Evolutionary conservation across 1,139 yeast species (phyloP).

Genomic region (Magnusiomyces tetraspermus): DNA sequence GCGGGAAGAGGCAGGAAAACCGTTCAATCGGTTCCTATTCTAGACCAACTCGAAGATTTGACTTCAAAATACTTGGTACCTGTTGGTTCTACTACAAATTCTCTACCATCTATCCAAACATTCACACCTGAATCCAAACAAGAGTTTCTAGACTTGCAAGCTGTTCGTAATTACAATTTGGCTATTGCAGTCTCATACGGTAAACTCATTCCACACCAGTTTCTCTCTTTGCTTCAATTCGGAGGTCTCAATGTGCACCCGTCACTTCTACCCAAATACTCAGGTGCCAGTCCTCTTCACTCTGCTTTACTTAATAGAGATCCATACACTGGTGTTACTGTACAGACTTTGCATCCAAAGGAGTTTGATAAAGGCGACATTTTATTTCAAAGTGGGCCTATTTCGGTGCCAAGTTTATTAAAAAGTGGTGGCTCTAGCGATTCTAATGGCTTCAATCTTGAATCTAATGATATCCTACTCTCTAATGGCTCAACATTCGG

Average conservation of each 20-base stretch:
- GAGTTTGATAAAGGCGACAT: constrained; percentile 75
- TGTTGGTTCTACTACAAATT: no score
- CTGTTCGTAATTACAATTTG: constrained; percentile 40
- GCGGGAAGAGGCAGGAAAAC: constrained; percentile 56
- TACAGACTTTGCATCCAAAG: constrained; percentile 83
- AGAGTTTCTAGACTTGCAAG: constrained; percentile 41
- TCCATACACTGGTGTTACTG: constrained; percentile 64
- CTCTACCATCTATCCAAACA: constrained; percentile 1
- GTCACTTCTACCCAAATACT: constrained; percentile 67
- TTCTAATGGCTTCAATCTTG: background rate
- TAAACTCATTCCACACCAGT: constrained; percentile 54
- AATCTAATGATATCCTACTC: background rate
- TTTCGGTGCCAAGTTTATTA: background rate
- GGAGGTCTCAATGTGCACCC: constrained; percentile 93
- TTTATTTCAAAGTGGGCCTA: constrained; percentile 25
- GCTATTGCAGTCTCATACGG: constrained; percentile 91
- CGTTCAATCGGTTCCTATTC: constrained; percentile 47
- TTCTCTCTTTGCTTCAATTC: constrained; percentile 40
- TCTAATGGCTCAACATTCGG: background rate
- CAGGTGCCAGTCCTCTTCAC: constrained; percentile 91
- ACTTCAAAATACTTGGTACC: constrained; percentile 57
- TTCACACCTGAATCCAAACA: constrained; percentile 14
- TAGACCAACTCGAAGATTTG: constrained; percentile 31
- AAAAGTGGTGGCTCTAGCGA: background rate
- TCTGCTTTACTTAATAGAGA: constrained; percentile 62